These are phyloP conservation scores for Chlorella variabilis DNA, from an alignment of 163 green algal genomes.

Conservation along the genomic window DNA sequence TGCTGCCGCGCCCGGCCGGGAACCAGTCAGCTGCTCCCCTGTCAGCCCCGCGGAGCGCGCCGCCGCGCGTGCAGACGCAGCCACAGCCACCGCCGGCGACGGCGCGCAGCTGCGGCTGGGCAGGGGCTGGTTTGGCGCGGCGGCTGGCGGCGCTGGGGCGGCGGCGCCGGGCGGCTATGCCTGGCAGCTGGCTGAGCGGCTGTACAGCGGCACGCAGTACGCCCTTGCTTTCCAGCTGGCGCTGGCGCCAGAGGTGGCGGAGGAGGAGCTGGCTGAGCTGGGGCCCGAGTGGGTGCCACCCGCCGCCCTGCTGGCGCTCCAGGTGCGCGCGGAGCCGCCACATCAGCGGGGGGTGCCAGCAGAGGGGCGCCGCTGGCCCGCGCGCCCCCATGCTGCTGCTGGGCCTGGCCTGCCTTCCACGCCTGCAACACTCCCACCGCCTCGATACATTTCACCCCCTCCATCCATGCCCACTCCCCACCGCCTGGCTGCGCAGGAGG, in stretches of 20 bases:
- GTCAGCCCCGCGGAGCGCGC: slow-evolving; percentile 14
- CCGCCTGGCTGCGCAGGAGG: no score
- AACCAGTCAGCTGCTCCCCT: not conserved
- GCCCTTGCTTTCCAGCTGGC: slow-evolving; percentile 50
- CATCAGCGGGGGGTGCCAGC: not conserved
- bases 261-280: slow-evolving; percentile 39
- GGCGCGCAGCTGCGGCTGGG: not conserved
- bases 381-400: no score
- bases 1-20: not conserved
- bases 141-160: not conserved
- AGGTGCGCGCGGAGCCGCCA: not conserved
- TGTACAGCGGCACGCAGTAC: slow-evolving; percentile 35
- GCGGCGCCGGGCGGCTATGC: slow-evolving; percentile 3
- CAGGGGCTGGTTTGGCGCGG: slow-evolving; percentile 21
- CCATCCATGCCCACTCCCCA: no score
- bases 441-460: no score
- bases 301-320: slow-evolving; percentile 16
- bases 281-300: slow-evolving; percentile 37
- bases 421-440: no score
- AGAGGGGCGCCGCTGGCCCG: not conserved
- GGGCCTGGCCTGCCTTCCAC: no score
- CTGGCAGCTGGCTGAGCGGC: slow-evolving; percentile 35
- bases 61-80: not conserved
- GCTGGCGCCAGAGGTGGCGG: slow-evolving; percentile 35
- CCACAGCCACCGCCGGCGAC: not conserved